Percentiles rank a stretch among this genome's conserved stretches.
phyloP scores from a whole-genome alignment of 2,329 filamentous ascomycete genomes.

The Clonostachys byssicola region DNA sequence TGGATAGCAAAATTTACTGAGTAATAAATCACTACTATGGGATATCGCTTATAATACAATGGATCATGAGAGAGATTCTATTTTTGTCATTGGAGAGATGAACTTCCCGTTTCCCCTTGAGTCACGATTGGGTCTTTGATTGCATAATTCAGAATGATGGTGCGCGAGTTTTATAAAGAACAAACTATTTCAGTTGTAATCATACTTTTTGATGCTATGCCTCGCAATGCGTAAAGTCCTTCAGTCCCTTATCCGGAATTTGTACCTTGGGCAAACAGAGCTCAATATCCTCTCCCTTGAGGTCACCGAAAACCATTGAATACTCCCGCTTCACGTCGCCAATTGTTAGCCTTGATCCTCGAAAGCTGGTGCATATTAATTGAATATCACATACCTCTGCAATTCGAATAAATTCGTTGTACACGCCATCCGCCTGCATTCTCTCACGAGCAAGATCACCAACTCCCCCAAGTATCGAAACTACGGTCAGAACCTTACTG shows the following conservation, averaged over 20 bases:
- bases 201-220: neutral
- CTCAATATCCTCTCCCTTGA: constrained; percentile 20
- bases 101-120: too few species aligned
- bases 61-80: too few species aligned
- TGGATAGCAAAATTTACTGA: too few species aligned
- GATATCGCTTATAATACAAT: too few species aligned
- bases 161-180: too few species aligned
- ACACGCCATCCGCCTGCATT: constrained; percentile 29
- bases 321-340: constrained; percentile 16
- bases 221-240: constrained; percentile 14
- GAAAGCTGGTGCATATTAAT: neutral
- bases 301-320: constrained; percentile 15
- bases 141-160: too few species aligned
- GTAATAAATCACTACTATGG: too few species aligned
- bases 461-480: constrained; percentile 30
- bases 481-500: constrained; percentile 34
- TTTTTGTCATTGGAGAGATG: too few species aligned
- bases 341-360: neutral
- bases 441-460: constrained; percentile 27
- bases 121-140: too few species aligned
- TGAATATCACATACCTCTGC: constrained; percentile 11
- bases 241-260: constrained; percentile 15
- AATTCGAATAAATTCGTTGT: constrained; percentile 25
- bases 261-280: constrained; percentile 16
- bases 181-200: too few species aligned